These are phyloP conservation scores for Globisporangium spinosum DNA, from an alignment of 352 stramenopile species.

Conservation along the genomic window DNA sequence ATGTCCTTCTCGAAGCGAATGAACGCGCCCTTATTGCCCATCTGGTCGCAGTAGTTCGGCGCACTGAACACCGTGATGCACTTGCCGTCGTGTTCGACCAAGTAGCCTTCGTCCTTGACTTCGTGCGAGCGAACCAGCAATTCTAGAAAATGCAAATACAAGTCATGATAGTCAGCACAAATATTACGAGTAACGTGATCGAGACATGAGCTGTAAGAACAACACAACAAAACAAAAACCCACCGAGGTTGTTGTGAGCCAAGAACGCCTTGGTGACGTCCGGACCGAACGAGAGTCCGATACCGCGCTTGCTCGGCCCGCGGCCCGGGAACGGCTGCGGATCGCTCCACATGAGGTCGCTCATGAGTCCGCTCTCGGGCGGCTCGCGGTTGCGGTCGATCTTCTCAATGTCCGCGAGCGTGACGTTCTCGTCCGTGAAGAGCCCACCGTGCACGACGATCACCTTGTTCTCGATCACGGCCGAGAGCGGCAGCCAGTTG, in stretches of 20 bases:
- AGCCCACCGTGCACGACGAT: conserved; percentile 98
- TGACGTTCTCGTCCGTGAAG: conserved; percentile 93
- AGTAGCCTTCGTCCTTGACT: conserved; percentile 98
- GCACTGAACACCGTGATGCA: conserved; percentile 99
- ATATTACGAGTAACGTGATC: not conserved
- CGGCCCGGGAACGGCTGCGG: conserved; percentile 96
- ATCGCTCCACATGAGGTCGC: conserved; percentile 93
- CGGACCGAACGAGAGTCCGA: conserved; percentile 97
- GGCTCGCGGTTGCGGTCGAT: conserved; percentile 95
- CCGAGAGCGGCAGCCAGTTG: conserved; percentile 93
- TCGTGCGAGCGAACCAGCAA: conserved; percentile 98
- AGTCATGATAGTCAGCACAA: conserved; percentile 9
- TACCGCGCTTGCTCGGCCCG: conserved; percentile 93
- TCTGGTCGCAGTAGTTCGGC: conserved; percentile 99
- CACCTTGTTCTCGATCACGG: conserved; percentile 92
- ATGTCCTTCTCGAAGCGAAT: conserved; percentile 96
- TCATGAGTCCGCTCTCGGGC: conserved; percentile 91
- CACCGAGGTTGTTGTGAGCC: conserved; percentile 93
- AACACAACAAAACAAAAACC: conserved; percentile 3
- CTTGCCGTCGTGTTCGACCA: conserved; percentile 98
- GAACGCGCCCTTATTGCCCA: conserved; percentile 99
- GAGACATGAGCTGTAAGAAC: not conserved
- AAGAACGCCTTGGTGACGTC: conserved; percentile 97
- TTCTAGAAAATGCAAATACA: conserved; percentile 36
- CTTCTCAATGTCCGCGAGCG: conserved; percentile 92